Base-by-base conservation (phyloP, 2,329 filamentous ascomycete genomes). In the Calonectria pseudoturangicola region DNA sequence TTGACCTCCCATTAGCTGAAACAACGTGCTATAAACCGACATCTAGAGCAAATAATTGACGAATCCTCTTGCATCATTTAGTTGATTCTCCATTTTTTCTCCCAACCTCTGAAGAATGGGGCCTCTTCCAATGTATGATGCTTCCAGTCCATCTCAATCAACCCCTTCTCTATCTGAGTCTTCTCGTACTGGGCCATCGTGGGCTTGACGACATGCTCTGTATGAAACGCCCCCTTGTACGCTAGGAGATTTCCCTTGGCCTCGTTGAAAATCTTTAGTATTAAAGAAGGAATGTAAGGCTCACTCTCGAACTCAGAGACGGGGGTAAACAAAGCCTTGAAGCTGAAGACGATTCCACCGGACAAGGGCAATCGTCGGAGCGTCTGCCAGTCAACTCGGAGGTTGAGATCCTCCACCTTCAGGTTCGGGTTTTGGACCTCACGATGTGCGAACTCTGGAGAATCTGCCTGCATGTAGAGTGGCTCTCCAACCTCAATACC, bases 341-440 rank as follows among this genome's bases (percentile, higher is more conserved):
- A 98, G 82, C 97, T 97, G 86, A 98, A 98, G 0, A 95, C 90
- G 1, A 98, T 86, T 0, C 89, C 93, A 0, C 90, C 94, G 0
- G 93, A 95, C 0, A 98, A 86, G 0, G 95, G 95, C 0, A 98
- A 85, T 3, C 95, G 90, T 2, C 95, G 91, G 4, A 98, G 85
- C 0, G 95, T 98, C 83, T 98, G 95, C 94, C 95, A 97, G 82
- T 98, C 95, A 2, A 97, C 94, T 5, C 95, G 90, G 1, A 98
- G 86, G 73, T 93, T 86, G 74, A 94, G 87, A 41, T 94, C 89
- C 0, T 90, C 87, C 2, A 91, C 80, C 0, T 84, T 85, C 7
- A 96, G 85, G 25, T 86, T 83, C 0, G 88, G 84, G 58, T 90
- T 86, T 74, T 96, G 93, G 0, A 84, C 81, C 0, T 87, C 84